Conservation (phyloP, 2,329 filamentous ascomycete species). For the Paraphaeosphaeria minitans region DNA sequence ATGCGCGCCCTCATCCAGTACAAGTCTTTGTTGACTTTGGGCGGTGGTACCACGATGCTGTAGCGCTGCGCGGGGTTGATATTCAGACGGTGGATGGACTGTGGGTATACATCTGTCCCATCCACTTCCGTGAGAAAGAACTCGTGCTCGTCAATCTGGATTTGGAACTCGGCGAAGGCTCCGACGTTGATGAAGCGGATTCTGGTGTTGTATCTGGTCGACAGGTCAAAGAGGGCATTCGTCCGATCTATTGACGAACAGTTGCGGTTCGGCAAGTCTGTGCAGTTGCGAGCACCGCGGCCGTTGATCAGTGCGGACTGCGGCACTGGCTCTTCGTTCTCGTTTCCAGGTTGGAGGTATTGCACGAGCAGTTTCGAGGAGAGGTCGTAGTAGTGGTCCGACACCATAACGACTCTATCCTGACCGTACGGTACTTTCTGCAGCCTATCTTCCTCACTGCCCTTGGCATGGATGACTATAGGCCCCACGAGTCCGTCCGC, state of each 20-base stretch:
- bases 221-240: conserved; percentile 41
- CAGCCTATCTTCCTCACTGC: conserved; percentile 47
- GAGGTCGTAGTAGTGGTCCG: conserved; percentile 70
- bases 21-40: conserved; percentile 34
- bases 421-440: conserved; percentile 51
- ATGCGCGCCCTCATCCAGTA: conserved; percentile 63
- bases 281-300: conserved; percentile 45
- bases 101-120: conserved; percentile 64
- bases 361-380: conserved; percentile 55
- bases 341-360: conserved; percentile 57
- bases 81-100: conserved; percentile 61
- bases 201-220: conserved; percentile 66
- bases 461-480: conserved; percentile 44
- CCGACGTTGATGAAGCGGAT: conserved; percentile 75
- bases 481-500: conserved; percentile 50
- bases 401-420: conserved; percentile 68
- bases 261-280: conserved; percentile 39
- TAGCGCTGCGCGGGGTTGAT: conserved; percentile 73
- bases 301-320: conserved; percentile 53
- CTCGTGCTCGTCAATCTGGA: conserved; percentile 67
- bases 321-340: conserved; percentile 62
- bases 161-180: conserved; percentile 64
- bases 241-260: conserved; percentile 42
- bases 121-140: conserved; percentile 70
- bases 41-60: conserved; percentile 65